Evolutionary conservation across 2,329 filamentous ascomycete genomes (phyloP), one percentile per base, ranked within the genome.

Genomic region (Didymella keratinophila): DNA sequence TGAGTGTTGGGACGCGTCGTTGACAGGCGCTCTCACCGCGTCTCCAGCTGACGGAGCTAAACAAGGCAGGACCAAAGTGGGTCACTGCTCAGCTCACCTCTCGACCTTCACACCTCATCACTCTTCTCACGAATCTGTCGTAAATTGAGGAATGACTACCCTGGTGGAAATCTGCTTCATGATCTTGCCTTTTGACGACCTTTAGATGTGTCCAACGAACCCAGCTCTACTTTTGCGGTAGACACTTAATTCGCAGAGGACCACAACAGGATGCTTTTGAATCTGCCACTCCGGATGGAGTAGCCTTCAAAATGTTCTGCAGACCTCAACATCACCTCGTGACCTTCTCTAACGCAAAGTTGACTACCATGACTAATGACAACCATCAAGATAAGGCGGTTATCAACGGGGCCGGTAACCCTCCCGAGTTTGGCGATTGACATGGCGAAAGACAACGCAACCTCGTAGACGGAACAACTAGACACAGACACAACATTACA

Each of bases 341-440:
- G n/a, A 32, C 5, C 30, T 21, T 9, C 1, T 49, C 4, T 58
- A 50, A 49, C 44, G n/a, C 28, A 18, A 41, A 34, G 11, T n/a
- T 25, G 30, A 53, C 27, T 34, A 39, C 21, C 34, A 58, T 58
- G 44, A 53, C 56, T 58, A 58, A 58, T 58, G 49, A 48, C 28
- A 50, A 45, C 44, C 39, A 42, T 25, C 23, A 34, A 39, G 56
- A 58, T 53, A 58, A 58, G 56, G 50, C 56, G 50, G 56, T 32
- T 58, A 58, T 53, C 39, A 23, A 58, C 50, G 56, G 50, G 44
- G 50, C 56, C 50, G 45, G 56, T 58, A 16, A 11, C 12, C 23
- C 18, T 58, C 50, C 56, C 50, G 50, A 53, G 44, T 49, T 53
- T 39, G 56, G 56, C 49, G 41, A 43, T 20, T 27, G 41, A 25